These are phyloP conservation scores for Solanum boliviense DNA, from an alignment of 257 asterid genomes.

Conservation along the genomic window DNA sequence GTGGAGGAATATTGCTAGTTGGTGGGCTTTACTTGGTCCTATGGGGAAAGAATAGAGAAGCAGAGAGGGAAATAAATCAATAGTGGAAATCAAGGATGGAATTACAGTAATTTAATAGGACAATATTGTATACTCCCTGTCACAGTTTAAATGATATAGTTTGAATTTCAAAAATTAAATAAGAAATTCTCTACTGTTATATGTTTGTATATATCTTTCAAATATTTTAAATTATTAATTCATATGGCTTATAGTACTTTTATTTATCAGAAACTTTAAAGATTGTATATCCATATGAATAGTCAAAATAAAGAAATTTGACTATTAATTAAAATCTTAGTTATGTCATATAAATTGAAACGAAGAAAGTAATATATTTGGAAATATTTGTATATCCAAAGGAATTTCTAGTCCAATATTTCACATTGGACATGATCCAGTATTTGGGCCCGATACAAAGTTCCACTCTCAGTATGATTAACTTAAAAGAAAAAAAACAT, in stretches of 20 bases:
- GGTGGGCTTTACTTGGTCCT: constrained; percentile 47
- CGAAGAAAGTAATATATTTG: not conserved
- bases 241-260: not conserved
- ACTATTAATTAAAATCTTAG: not conserved
- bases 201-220: accelerated
- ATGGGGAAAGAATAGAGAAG: constrained; percentile 61
- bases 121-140: not conserved
- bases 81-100: constrained; percentile 15
- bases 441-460: not conserved
- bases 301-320: not conserved
- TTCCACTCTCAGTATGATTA: not conserved
- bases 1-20: constrained; percentile 40
- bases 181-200: not conserved
- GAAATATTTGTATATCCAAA: not conserved
- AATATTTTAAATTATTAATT: not conserved
- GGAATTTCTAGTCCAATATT: not conserved
- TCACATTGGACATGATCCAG: not conserved
- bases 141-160: not conserved
- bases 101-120: constrained; percentile 8
- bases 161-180: not conserved
- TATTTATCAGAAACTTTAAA: not conserved
- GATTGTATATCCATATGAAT: not conserved
- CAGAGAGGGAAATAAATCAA: constrained; percentile 4
- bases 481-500: not conserved
- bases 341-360: not conserved